These are phyloP conservation scores for Gymnopus androsaceus DNA, from an alignment of 1,284 basidiomycete species.

Conservation along the genomic window DNA sequence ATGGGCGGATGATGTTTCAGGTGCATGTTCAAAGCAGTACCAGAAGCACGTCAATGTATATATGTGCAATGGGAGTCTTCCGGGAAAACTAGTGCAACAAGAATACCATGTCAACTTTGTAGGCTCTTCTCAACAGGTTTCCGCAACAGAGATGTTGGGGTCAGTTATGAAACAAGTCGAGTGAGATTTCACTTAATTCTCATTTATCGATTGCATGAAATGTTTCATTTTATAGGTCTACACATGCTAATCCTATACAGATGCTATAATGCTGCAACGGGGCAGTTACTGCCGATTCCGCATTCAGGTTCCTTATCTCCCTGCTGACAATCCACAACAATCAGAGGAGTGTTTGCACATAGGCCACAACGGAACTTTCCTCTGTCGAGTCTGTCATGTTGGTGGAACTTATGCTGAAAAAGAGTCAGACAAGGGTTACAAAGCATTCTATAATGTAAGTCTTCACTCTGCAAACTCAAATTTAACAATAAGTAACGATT, in stretches of 20 bases:
- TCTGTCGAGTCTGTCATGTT: slow-evolving; percentile 25
- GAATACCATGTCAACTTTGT: slow-evolving; percentile 25
- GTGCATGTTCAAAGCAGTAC: slow-evolving; percentile 26
- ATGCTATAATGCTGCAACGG: slow-evolving; percentile 6
- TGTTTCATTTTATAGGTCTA: neutral
- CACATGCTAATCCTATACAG: neutral
- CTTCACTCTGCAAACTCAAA: neutral
- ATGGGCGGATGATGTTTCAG: slow-evolving; percentile 24
- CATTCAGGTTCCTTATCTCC: slow-evolving; percentile 20
- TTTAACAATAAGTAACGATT: neutral
- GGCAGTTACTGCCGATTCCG: slow-evolving; percentile 10
- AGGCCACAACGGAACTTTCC: slow-evolving; percentile 23
- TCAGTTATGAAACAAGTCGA: neutral
- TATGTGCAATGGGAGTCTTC: slow-evolving; percentile 6
- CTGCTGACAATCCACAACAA: slow-evolving; percentile 34
- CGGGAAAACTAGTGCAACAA: slow-evolving; percentile 19
- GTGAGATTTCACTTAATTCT: neutral
- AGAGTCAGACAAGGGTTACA: slow-evolving; percentile 16
- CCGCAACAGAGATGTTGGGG: neutral
- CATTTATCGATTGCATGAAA: no score
- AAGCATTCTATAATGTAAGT: no score
- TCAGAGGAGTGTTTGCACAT: slow-evolving; percentile 27
- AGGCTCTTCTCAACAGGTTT: slow-evolving; percentile 22
- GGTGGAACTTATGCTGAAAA: slow-evolving; percentile 26
- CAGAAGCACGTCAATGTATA: slow-evolving; percentile 29